Evolutionary conservation across 179 eudicot species (phyloP).

Genomic region (Carnegiea gigantea): DNA sequence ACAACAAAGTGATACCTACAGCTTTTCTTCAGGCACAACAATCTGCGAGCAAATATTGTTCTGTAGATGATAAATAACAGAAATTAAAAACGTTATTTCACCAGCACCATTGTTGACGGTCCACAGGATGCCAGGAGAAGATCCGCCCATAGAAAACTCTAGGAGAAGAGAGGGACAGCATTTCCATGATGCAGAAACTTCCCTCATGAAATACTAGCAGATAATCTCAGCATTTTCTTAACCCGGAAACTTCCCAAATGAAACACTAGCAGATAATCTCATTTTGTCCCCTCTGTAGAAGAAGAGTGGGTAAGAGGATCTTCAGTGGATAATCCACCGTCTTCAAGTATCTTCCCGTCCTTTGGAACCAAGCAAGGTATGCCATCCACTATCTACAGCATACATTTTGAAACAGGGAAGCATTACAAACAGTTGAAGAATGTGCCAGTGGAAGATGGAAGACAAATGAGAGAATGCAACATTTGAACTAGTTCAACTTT

Average conservation of each 20-base stretch:
- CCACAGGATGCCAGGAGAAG: not conserved
- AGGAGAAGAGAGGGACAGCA: not conserved
- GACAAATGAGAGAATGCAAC: not conserved
- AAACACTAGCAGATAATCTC: not conserved
- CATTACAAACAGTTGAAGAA: not conserved
- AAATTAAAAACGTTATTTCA: not conserved
- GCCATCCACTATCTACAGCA: slow-evolving; percentile 65
- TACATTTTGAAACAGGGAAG: not conserved
- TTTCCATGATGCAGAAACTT: not conserved
- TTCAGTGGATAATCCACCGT: slow-evolving; percentile 27
- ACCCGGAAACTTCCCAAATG: not conserved
- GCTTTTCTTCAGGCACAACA: not conserved
- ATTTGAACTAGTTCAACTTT: too few relatives aligned
- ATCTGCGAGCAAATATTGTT: not conserved
- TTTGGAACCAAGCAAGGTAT: slow-evolving; percentile 79
- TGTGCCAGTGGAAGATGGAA: not conserved
- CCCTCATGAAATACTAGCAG: too few relatives aligned
- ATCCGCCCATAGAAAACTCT: not conserved
- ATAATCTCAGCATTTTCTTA: not conserved
- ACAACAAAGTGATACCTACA: not conserved
- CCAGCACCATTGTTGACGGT: not conserved
- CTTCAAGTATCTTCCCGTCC: slow-evolving; percentile 72
- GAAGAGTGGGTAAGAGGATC: slow-evolving; percentile 22
- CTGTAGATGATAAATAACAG: not conserved
- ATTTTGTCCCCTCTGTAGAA: slow-evolving; percentile 15